phyloP scores from a whole-genome alignment of 1,139 yeast species.

The Nakaseomyces nivariensis region DNA sequence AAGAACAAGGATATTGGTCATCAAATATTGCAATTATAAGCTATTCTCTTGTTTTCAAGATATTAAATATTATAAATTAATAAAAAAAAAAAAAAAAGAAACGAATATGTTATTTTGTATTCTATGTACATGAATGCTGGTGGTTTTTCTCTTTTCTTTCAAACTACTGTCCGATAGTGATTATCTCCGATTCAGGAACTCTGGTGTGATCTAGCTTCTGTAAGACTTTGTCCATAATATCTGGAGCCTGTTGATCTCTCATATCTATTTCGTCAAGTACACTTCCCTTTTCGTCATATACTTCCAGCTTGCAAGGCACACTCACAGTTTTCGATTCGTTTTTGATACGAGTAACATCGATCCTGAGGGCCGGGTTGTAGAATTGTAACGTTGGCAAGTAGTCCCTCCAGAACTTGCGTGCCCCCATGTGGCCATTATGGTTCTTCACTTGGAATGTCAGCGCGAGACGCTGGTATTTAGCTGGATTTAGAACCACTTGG shows the following conservation, averaged over 20 bases:
- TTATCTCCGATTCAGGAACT: constrained; percentile 14
- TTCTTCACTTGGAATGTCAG: constrained; percentile 38
- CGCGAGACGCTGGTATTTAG: constrained; percentile 24
- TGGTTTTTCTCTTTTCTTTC: neutral
- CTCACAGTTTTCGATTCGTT: constrained; percentile 30
- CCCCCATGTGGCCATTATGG: constrained; percentile 43
- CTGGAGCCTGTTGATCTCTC: constrained; percentile 19
- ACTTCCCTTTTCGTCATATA: constrained; percentile 22
- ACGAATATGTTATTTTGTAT: neutral
- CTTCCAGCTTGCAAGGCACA: constrained; percentile 24
- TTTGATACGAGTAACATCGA: constrained; percentile 49
- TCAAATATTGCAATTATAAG: too few species aligned
- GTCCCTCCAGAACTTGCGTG: constrained; percentile 58
- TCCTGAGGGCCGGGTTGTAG: constrained; percentile 63
- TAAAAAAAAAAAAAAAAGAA: too few species aligned
- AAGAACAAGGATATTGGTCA: too few species aligned
- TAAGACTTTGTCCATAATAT: constrained; percentile 24
- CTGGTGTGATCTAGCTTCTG: constrained; percentile 16
- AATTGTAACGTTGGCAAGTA: constrained; percentile 70
- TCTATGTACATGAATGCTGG: neutral
- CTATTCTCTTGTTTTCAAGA: too few species aligned
- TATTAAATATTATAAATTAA: too few species aligned
- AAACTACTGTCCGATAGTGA: neutral
- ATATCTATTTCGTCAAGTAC: constrained; percentile 20
- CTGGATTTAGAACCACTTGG: constrained; percentile 21